Base-by-base conservation (phyloP, 768 basidiomycete species). In the Kwoniella bestiolae region DNA sequence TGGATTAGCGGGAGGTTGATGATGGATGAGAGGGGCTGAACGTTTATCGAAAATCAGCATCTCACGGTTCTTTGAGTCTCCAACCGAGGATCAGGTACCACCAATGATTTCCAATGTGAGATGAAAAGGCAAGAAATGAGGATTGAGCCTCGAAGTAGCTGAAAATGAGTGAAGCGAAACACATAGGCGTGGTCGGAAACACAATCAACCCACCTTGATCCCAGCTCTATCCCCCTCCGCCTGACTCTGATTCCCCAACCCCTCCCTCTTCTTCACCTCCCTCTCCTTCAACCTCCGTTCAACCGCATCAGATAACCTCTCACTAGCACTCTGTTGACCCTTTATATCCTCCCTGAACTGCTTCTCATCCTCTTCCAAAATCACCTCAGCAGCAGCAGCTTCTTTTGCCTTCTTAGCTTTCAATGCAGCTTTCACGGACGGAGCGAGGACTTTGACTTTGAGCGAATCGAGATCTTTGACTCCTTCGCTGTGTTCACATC, bases 21-120 rank as follows among this genome's bases (percentile, higher is more conserved):
- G 66, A 96, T 89, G 8, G 85, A 87, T 3, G 88, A 86, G 23
- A 98, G 84, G 9, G 93, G 89, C 95, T 97, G 73, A 21, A 45
- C 56, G 29, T 4, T 18, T 25, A 52, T 26, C n/a, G 49, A 53
- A 8, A 3, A 14, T 53, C 29, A 61, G 44, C 60, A 8, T 18
- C n/a, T n/a, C n/a, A n/a, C n/a, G 3, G 41, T 23, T 14, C 14
- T 46, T n/a, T n/a, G n/a, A n/a, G n/a, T n/a, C n/a, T n/a, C n/a
- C n/a, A n/a, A n/a, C n/a, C n/a, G n/a, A n/a, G n/a, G n/a, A n/a
- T n/a, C n/a, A n/a, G n/a, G n/a, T n/a, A n/a, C n/a, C n/a, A n/a
- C n/a, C n/a, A n/a, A n/a, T n/a, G n/a, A n/a, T n/a, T n/a, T n/a
- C n/a, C n/a, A n/a, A n/a, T n/a, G n/a, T n/a, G n/a, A n/a, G n/a